Evolutionary conservation across 192 early-diverging fungal species (phyloP), one percentile per base, ranked within the genome.

Genomic region (Linderina pennispora): DNA sequence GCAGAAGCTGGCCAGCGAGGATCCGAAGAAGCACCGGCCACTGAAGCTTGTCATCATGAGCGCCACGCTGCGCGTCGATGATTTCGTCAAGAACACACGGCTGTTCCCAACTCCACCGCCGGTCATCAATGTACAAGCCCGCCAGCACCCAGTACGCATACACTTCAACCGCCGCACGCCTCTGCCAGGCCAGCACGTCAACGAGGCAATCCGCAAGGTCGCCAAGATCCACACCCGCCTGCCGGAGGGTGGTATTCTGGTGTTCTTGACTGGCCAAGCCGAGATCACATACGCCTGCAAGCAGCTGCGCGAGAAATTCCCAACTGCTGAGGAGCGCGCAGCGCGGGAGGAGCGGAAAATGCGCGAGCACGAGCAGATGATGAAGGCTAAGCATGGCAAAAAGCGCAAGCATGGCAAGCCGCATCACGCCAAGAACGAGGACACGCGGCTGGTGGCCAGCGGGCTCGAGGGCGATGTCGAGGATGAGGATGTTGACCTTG

Each of bases 21-120:
- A 23, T 17, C 65, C 62, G 1, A 47, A 43, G 2, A 62, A 74
- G 21, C 68, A 82, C 36, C 69, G 73, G 19, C 92, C 94, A 14
- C 74, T 98, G 4, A 87, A 89, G 65, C 65, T 99, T 35, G 76
- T 99, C n/a, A 94, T 99, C 50, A 99, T 99, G 97, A 89, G 86
- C 43, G 97, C 97, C 34, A 99, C 97, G 0, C 69, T 99, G 47
- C 81, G 91, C n/a, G 91, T 98, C 0, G 86, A 92, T 50, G 97
- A 98, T 62, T 97, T 99, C 63, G 90, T 85, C 23, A 72, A 76
- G 43, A 98, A 97, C 68, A 62, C 64, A 21, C 66, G 77, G 3
- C 73, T 99, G 17, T 97, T 97, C 59, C 71, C 79, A 3, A 40
- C 34, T 0, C 55, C 75, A 17, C 94, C 92, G 19, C 94, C 92